Evolutionary conservation across 306 rosid species (phyloP), one percentile per base, ranked within the genome.

Genomic region (Vigna unguiculata): DNA sequence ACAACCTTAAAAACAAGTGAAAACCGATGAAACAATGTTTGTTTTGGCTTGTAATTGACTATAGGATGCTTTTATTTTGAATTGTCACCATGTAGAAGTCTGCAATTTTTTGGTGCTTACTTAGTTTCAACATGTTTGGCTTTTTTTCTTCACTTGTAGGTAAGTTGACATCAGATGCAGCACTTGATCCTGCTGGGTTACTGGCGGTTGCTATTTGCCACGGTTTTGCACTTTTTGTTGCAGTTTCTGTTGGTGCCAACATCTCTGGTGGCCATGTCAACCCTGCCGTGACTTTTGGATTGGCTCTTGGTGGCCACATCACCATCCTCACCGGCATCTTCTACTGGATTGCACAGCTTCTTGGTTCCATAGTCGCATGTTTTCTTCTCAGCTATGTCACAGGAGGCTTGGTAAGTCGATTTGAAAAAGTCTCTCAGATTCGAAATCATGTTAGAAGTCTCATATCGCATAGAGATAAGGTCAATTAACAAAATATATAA

Each of bases 211-310:
- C 98, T 6, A 64, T 90, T n/a, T 87, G 91, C 86, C 98, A 93
- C 69, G 97, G 88, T 11, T 86, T 93, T 81, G 97, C 97, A 82
- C 86, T 93, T 7, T 93, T 93, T 70, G 96, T 91, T 61, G 98
- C 98, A 16, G 98, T 93, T 72, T 32, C 97, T 1, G 79, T 91
- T 73, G 89, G 90, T 19, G 96, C 96, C 76, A 93, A 91, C 86
- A 93, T 93, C 81, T 93, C 98, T 51, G 96, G 97, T 34, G 98
- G 97, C 4, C 98, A 93, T 78, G 97, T 93, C 3, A 93, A 93
- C 90, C 98, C 97, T 13, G 96, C 98, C 7, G 98, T 93, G 69
- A 93, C 97, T n/a, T 90, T 93, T 40, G 96, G 98, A 20, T 86
- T 93, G 90, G 97, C 96, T 80, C 78, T 91, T 38, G 97, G 98